phyloP scores from a whole-genome alignment of 1,284 basidiomycete genomes.

The Moesziomyces sp. region DNA sequence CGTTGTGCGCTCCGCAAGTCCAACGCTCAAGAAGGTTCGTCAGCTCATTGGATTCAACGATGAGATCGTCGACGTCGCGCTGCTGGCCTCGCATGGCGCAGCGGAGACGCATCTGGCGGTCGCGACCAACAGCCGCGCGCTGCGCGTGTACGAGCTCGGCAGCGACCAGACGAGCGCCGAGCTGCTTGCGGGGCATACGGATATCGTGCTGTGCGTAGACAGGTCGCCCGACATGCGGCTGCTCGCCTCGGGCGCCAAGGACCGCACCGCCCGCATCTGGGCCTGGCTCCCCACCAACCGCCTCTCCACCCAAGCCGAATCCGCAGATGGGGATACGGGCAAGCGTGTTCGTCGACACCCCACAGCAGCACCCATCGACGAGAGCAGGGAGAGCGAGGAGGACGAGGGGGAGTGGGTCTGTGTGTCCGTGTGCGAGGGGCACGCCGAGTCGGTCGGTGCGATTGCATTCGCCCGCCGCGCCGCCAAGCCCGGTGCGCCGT shows the following conservation, averaged over 20 bases:
- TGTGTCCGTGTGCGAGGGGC: constrained; percentile 88
- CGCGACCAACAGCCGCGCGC: constrained; percentile 92
- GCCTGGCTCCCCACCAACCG: constrained; percentile 60
- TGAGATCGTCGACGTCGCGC: constrained; percentile 87
- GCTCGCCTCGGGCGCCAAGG: constrained; percentile 91
- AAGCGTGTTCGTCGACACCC: constrained; percentile 6
- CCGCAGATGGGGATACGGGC: constrained; percentile 17
- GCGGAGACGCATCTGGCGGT: constrained; percentile 84
- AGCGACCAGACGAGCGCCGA: constrained; percentile 49
- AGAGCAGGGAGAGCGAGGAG: not conserved
- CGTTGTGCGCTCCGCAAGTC: constrained; percentile 73
- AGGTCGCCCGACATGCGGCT: constrained; percentile 76
- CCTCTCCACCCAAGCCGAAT: not conserved
- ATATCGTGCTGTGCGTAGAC: constrained; percentile 89
- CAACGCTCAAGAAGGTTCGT: constrained; percentile 72
- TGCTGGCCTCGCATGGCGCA: constrained; percentile 27
- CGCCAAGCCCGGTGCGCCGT: constrained; percentile 9
- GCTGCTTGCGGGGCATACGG: constrained; percentile 74
- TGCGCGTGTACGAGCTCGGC: constrained; percentile 80
- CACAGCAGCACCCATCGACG: not conserved
- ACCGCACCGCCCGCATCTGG: constrained; percentile 89
- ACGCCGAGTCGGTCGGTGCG: constrained; percentile 92
- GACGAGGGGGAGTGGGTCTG: constrained; percentile 76
- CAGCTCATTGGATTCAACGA: constrained; percentile 98
- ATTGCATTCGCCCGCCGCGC: constrained; percentile 74